A percentile compares a stretch with the other conserved stretches of the same genome.
phyloP scores from a whole-genome alignment of 495 filamentous ascomycete species.

The Elaphomyces granulatus region DNA sequence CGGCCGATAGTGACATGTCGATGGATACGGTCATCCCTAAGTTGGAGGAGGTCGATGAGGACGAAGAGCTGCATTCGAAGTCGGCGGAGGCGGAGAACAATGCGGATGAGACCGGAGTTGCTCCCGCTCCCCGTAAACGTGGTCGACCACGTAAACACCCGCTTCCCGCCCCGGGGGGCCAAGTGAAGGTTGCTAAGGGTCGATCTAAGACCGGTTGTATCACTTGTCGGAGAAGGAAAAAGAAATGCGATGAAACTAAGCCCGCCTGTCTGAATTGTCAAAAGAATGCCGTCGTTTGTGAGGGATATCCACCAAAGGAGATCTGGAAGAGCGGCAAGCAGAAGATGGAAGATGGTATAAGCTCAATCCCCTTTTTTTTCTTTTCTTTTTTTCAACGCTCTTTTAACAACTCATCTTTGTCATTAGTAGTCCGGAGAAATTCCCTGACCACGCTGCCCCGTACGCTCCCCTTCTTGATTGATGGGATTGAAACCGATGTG shows the following conservation, averaged over 20 bases:
- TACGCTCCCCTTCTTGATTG: slow-evolving; percentile 62
- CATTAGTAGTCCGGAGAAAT: slow-evolving; percentile 4
- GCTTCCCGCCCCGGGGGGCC: slow-evolving; percentile 35
- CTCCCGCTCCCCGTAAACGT: slow-evolving; percentile 38
- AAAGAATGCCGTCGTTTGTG: slow-evolving; percentile 86
- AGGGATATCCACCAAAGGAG: slow-evolving; percentile 82
- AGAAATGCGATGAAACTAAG: slow-evolving; percentile 96
- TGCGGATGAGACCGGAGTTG: slow-evolving; percentile 18
- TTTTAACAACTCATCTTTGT: neutral
- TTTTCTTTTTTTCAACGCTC: neutral
- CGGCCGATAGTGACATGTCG: slow-evolving; percentile 12
- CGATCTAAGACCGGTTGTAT: slow-evolving; percentile 89
- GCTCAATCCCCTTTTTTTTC: neutral
- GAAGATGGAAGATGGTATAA: slow-evolving; percentile 57
- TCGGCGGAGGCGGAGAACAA: slow-evolving; percentile 17
- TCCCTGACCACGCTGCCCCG: slow-evolving; percentile 29
- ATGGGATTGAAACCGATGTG: slow-evolving; percentile 72
- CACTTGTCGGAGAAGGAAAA: slow-evolving; percentile 82
- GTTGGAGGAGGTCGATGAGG: slow-evolving; percentile 32
- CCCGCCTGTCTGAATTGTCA: slow-evolving; percentile 80
- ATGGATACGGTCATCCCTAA: slow-evolving; percentile 21
- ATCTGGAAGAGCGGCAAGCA: slow-evolving; percentile 78
- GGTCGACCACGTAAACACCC: slow-evolving; percentile 81
- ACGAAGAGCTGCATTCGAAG: slow-evolving; percentile 23
- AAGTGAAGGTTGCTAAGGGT: slow-evolving; percentile 66